Base-by-base conservation (phyloP, 768 basidiomycete genomes). In the Tricholoma terreum region DNA sequence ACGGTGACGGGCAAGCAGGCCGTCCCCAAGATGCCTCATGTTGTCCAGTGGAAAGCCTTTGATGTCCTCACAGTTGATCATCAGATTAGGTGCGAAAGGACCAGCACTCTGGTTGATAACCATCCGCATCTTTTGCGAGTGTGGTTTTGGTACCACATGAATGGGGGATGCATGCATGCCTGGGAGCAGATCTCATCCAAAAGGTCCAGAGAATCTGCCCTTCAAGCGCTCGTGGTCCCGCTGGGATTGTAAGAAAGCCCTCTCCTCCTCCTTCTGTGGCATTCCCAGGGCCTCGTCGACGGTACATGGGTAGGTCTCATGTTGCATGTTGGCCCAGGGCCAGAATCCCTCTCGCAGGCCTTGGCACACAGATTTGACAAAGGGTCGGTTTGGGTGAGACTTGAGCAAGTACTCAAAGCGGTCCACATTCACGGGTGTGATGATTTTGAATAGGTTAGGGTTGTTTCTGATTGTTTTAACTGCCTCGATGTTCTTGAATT, bases 81-180 rank as follows among this genome's bases (percentile, higher is more conserved):
- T 68, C 0, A 70, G 67, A 58, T 82, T 80, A 1, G 75, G 67
- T 0, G 73, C 63, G 59, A 58, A 71, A 0, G 55, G 34, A 0
- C 76, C 76, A 0, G 68, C 65, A 43, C 67, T 72, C 9, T 80
- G 79, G 55, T 82, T 65, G 8, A 65, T 69, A 8, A 82, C 64
- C 0, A 82, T 66, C 0, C 72, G 59, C 2, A 76, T 58, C 24
- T 78, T 75, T n/a, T 62, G 61, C 0, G 75, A 66, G 0, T 58
- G 46, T 0, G 67, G 61, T 34, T 77, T 77, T 0, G 76, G 78
- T 0, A 81, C 72, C 0, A 69, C 71, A 35, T 72, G 61, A 0
- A 79, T 61, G 0, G 77, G 80, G 46, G 71, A 68, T 24, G 61
- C 65, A 42, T 74, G 71, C 79, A 83, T 82, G 0, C 78, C 78